Conservation (phyloP, 1,284 basidiomycete species). For the Trichosporon sp. region DNA sequence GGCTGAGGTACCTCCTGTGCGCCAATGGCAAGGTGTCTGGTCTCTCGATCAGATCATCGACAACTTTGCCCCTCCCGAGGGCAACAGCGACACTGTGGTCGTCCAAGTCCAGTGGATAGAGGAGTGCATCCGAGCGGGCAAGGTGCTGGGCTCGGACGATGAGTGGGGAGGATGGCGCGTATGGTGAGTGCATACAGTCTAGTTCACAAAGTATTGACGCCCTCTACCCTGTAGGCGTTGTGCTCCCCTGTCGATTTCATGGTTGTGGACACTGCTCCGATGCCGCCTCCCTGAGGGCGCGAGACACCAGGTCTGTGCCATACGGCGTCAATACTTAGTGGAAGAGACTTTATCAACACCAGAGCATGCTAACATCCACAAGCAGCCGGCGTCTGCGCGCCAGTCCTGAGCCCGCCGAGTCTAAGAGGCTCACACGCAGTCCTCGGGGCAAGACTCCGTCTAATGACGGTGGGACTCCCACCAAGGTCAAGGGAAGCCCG, state of each 20-base stretch:
- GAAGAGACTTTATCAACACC: too few species aligned
- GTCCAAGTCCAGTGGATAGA: constrained; percentile 5
- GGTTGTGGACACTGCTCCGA: too few species aligned
- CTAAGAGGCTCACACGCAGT: background rate
- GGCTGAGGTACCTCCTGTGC: background rate
- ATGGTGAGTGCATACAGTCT: background rate
- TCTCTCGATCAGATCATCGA: constrained; percentile 5
- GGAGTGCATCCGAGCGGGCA: background rate
- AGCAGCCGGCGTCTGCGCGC: background rate
- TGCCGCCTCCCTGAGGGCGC: too few species aligned
- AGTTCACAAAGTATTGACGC: too few species aligned
- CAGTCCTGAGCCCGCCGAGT: background rate
- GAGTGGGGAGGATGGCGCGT: constrained; percentile 9
- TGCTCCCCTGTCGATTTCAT: too few species aligned
- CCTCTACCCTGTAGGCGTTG: background rate
- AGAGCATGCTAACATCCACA: background rate
- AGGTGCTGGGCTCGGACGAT: background rate
- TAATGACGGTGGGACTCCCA: too few species aligned
- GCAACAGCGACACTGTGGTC: background rate
- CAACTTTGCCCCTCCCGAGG: background rate
- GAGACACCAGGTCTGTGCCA: too few species aligned
- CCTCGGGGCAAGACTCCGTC: background rate
- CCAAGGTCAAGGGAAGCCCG: too few species aligned
- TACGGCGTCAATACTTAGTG: too few species aligned
- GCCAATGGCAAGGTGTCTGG: background rate